A percentile compares a stretch with the other conserved stretches of the same genome.
phyloP scores from a whole-genome alignment of 2,329 filamentous ascomycete species.

The Tolypocladium ovalisporum region DNA sequence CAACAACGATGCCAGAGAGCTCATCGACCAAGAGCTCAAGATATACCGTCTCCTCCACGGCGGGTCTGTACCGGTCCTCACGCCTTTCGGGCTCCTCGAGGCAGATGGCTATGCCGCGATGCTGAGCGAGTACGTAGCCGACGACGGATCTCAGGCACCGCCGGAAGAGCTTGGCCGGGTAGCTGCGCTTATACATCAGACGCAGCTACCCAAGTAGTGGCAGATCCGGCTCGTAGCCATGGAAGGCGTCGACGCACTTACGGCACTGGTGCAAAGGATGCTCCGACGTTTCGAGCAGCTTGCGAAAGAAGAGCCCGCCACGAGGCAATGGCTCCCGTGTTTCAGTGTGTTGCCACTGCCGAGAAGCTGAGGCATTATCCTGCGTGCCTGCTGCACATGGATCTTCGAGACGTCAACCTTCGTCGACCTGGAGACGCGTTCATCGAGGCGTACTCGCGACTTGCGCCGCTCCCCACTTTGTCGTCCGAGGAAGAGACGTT shows the following conservation, averaged over 20 bases:
- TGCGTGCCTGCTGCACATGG: constrained; percentile 8
- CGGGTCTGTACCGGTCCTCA: constrained; percentile 4
- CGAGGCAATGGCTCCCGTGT: constrained; percentile 1
- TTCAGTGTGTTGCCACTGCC: constrained; percentile 1
- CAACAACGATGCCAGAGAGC: constrained; percentile 4
- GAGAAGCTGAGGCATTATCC: not conserved
- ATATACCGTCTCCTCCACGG: constrained; percentile 5
- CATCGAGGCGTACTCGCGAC: constrained; percentile 3
- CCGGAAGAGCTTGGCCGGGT: constrained; percentile 5
- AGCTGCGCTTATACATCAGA: constrained; percentile 5
- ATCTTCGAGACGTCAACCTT: constrained; percentile 7
- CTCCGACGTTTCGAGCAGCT: constrained; percentile 5
- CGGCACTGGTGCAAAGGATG: constrained; percentile 5
- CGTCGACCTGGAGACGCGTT: constrained; percentile 2
- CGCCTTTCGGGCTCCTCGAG: constrained; percentile 2
- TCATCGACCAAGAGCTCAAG: constrained; percentile 6
- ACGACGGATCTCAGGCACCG: constrained; percentile 1
- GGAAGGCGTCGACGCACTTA: constrained; percentile 1
- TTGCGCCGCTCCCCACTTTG: not conserved
- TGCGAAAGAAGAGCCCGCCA: not conserved
- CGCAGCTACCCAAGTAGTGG: constrained; percentile 2
- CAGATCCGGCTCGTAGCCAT: constrained; percentile 5
- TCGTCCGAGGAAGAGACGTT: constrained; percentile 4
- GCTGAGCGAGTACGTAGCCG: constrained; percentile 6
- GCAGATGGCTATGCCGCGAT: constrained; percentile 6